Conservation (phyloP, 2,329 filamentous ascomycete species). For the Ceratocystis cacaofunesta region DNA sequence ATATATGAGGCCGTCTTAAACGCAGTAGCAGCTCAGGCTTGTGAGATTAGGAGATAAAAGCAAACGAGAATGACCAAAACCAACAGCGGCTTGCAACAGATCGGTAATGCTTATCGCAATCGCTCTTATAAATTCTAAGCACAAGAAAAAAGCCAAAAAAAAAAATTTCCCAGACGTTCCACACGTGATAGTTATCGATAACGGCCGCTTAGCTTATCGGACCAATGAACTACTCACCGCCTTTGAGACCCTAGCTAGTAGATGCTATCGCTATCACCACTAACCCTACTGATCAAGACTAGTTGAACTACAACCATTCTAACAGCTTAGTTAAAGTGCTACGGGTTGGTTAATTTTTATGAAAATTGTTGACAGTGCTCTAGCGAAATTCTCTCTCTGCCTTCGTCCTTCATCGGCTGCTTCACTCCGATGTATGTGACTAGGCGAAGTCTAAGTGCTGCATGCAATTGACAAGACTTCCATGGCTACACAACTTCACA, state of each 20-base stretch:
- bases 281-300: not conserved
- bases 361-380: too few species aligned
- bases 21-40: not conserved
- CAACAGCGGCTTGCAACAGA: not conserved
- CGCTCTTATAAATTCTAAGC: not conserved
- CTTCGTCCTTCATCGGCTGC: not conserved
- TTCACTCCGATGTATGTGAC: not conserved
- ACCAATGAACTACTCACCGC: conserved; percentile 11
- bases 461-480: not conserved
- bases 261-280: too few species aligned
- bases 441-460: not conserved
- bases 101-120: conserved; percentile 10
- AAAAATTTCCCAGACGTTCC: conserved; percentile 14
- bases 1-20: not conserved
- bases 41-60: not conserved
- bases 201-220: conserved; percentile 7
- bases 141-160: conserved; percentile 12
- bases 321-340: too few species aligned
- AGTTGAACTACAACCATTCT: too few species aligned
- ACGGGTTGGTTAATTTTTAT: too few species aligned
- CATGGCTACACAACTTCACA: not conserved
- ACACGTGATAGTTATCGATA: conserved; percentile 17
- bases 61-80: not conserved
- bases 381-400: not conserved
- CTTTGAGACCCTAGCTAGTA: not conserved